These are phyloP conservation scores for Apiotrichum laibachii DNA, from an alignment of 1,284 basidiomycete genomes.

Conservation along the genomic window DNA sequence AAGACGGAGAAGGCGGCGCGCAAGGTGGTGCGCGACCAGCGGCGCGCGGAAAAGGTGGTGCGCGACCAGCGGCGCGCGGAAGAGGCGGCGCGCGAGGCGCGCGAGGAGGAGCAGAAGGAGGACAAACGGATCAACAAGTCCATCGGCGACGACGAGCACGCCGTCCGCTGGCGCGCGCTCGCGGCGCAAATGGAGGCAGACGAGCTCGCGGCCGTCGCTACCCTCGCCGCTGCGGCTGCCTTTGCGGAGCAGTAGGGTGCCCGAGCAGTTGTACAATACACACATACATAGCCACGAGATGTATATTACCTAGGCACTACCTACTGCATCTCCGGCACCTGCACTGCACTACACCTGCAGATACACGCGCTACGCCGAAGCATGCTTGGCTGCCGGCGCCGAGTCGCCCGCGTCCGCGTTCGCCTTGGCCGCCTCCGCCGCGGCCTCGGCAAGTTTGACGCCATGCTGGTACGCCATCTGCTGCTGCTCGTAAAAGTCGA, in stretches of 20 bases:
- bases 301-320: too few species aligned
- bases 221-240: too few species aligned
- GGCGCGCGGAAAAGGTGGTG: neutral
- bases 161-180: neutral
- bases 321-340: too few species aligned
- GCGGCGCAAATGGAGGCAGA: neutral
- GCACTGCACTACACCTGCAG: too few species aligned
- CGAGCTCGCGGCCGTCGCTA: neutral
- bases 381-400: too few species aligned
- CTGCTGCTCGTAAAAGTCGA: neutral
- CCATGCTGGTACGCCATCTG: neutral
- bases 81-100: neutral
- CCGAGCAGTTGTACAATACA: too few species aligned
- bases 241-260: too few species aligned
- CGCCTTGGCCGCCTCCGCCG: neutral
- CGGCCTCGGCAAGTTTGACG: neutral
- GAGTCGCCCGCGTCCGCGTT: too few species aligned
- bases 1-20: neutral
- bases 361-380: too few species aligned
- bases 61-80: neutral
- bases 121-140: neutral
- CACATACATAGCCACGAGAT: too few species aligned
- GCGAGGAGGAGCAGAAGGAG: neutral
- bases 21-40: neutral
- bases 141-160: neutral